Evolutionary conservation across 2,329 filamentous ascomycete species (phyloP).

Genomic region (Aspergillus pseudoterreus): DNA sequence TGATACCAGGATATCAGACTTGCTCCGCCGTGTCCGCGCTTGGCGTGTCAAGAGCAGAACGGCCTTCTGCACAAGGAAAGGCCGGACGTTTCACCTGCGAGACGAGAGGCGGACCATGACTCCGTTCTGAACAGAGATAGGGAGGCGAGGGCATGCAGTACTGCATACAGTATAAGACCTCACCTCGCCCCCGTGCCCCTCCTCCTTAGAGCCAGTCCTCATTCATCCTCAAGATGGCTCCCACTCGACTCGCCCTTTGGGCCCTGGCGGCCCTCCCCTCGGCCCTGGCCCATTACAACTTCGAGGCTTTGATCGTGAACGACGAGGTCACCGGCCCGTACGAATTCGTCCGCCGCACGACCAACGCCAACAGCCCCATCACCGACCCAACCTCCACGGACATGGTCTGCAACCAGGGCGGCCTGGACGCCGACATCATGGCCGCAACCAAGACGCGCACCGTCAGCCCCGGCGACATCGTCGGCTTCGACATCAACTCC

Average conservation of each 20-base stretch:
- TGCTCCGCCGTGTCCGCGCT: too few relatives aligned
- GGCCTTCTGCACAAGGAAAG: too few relatives aligned
- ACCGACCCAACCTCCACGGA: constrained; percentile 2
- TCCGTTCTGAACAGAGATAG: too few relatives aligned
- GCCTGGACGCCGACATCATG: constrained; percentile 4
- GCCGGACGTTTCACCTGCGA: too few relatives aligned
- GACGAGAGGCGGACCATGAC: too few relatives aligned
- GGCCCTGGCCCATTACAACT: constrained; percentile 4
- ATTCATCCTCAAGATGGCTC: too few relatives aligned
- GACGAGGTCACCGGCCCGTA: constrained; percentile 6
- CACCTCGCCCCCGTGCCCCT: too few relatives aligned
- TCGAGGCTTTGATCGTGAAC: constrained; percentile 6
- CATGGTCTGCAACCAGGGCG: constrained; percentile 5
- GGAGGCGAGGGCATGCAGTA: too few relatives aligned
- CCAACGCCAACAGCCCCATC: constrained; percentile 7
- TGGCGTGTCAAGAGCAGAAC: too few relatives aligned
- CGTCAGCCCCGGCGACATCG: constrained; percentile 3
- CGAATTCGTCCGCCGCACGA: constrained; percentile 6
- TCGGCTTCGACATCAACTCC: constrained; percentile 6
- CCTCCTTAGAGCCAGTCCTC: too few relatives aligned
- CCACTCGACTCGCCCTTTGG: background rate
- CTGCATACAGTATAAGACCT: too few relatives aligned
- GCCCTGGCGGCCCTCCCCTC: background rate
- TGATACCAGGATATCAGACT: too few relatives aligned
- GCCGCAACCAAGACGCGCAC: constrained; percentile 1